A percentile compares a stretch with the other conserved stretches of the same genome.
phyloP scores from a whole-genome alignment of 345 rosid species.

The Murraya paniculata region DNA sequence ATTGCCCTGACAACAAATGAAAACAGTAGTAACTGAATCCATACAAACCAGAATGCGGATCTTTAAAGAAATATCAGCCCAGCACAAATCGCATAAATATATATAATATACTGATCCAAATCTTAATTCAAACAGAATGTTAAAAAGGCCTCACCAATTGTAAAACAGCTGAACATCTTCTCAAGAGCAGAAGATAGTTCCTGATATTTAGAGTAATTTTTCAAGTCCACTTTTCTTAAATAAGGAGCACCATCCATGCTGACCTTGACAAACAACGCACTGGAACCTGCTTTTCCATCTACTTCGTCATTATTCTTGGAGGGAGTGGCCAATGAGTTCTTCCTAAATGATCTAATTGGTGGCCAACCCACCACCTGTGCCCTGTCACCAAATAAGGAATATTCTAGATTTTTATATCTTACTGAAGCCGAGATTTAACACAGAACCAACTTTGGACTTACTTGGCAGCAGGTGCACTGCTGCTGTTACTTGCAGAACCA shows the following conservation, averaged over 20 bases:
- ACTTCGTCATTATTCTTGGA: slow-evolving; percentile 58
- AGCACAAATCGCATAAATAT: slow-evolving; percentile 1
- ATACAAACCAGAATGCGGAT: slow-evolving; percentile 15
- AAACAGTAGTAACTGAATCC: slow-evolving; percentile 28
- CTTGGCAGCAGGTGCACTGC: slow-evolving; percentile 57
- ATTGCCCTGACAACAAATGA: slow-evolving; percentile 41
- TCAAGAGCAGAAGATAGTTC: slow-evolving; percentile 71
- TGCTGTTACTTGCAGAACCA: slow-evolving; percentile 26
- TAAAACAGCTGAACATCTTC: slow-evolving; percentile 75
- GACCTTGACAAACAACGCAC: slow-evolving; percentile 60
- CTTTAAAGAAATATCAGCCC: slow-evolving; percentile 13
- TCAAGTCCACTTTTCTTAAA: slow-evolving; percentile 64
- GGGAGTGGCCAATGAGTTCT: slow-evolving; percentile 55
- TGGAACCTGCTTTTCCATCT: slow-evolving; percentile 60
- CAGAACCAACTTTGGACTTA: slow-evolving; percentile 22
- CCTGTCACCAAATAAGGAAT: slow-evolving; percentile 33
- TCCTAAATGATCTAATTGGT: slow-evolving; percentile 65
- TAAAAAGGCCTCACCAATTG: slow-evolving; percentile 40
- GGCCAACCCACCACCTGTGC: slow-evolving; percentile 88
- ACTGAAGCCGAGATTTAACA: not conserved
- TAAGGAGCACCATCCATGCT: slow-evolving; percentile 87
- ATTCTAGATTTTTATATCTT: not conserved
- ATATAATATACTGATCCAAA: not conserved
- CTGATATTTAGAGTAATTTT: slow-evolving; percentile 51
- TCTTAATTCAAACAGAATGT: not conserved